Base-by-base conservation (phyloP, 176 grass and related monocot species). In the Bonia amplexicaulis region DNA sequence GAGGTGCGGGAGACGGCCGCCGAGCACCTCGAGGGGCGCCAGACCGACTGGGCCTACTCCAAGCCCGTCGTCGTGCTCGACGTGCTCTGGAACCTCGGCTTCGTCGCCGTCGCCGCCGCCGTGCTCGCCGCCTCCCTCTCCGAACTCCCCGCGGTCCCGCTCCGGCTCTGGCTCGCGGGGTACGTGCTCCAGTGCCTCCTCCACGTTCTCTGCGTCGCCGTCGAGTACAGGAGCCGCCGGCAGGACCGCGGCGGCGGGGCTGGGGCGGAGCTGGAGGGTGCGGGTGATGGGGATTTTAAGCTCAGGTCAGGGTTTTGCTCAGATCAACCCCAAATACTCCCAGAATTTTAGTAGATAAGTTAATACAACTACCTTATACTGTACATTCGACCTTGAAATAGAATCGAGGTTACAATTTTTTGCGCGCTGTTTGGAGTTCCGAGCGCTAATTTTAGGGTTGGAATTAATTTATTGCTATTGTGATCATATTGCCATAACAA, bases 1-100 rank as follows among this genome's bases (percentile, higher is more conserved):
- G 74, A 87, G 47, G 93, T 95, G 73, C 88, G 93, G 26, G 93
- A 95, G 66, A 84, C 85, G n/a, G 90, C 90, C 6, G 85, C 90
- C 35, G 85, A 90, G 85, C 93, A 96, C 74, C 83, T 96, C 5
- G 93, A 96, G 82, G 88, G 86, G 76, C 85, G 93, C 58, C 93
- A 91, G 79, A 85, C 82, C 11, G 93, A 96, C 72, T 96, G 93
- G 93, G 93, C 93, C 74, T 93, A 96, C 90, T 96, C 93, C 74
- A 90, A 92, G 80, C 93, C 93, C 69, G 83, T 96, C 80, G 93
- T 93, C 44, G 88, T 96, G 79, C 83, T 96, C 61, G 93, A 96
- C 91, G 73, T 93, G 78, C 84, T 96, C 51, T 93, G 91, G 93
- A 96, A 96, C 73, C 72, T 96, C 59, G 79, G 89, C 62, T 96